phyloP scores from a whole-genome alignment of 2,329 filamentous ascomycete genomes.

The Epicoccum sorghinum region DNA sequence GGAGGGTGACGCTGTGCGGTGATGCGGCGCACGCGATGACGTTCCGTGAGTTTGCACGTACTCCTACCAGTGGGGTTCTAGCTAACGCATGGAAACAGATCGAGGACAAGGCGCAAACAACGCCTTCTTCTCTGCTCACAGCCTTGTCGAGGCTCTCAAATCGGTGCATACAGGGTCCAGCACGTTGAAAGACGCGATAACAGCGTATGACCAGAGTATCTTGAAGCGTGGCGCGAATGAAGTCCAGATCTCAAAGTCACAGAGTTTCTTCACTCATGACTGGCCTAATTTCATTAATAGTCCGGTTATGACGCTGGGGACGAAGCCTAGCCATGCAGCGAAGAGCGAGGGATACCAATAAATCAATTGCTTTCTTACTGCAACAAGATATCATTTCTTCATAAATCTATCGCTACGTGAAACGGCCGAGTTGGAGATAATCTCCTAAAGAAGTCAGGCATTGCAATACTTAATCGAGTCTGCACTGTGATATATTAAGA shows the following conservation, averaged over 20 bases:
- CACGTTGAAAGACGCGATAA: slow-evolving; percentile 25
- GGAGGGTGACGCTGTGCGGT: slow-evolving; percentile 44
- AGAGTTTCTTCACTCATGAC: slow-evolving; percentile 43
- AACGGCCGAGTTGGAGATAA: no score
- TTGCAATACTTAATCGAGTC: no score
- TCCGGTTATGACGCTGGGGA: slow-evolving; percentile 39
- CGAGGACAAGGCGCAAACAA: slow-evolving; percentile 49
- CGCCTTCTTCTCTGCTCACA: slow-evolving; percentile 42
- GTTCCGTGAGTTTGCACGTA: slow-evolving; percentile 31
- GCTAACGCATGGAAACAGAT: slow-evolving; percentile 24
- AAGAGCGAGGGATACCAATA: slow-evolving; percentile 36
- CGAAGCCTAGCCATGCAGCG: slow-evolving; percentile 37
- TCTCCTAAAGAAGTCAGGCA: no score
- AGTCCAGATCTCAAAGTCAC: slow-evolving; percentile 40
- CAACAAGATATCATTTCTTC: not conserved
- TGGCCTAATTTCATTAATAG: slow-evolving; percentile 39
- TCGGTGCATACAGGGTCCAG: slow-evolving; percentile 15
- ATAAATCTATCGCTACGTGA: slow-evolving; percentile 1
- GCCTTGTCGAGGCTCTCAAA: slow-evolving; percentile 34
- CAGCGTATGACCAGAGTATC: slow-evolving; percentile 36
- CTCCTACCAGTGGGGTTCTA: no score
- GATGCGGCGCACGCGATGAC: slow-evolving; percentile 52
- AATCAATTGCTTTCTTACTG: not conserved
- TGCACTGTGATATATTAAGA: no score
- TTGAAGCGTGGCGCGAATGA: slow-evolving; percentile 38